phyloP scores from a whole-genome alignment of 2,329 filamentous ascomycete genomes.

The Phoma herbarum region DNA sequence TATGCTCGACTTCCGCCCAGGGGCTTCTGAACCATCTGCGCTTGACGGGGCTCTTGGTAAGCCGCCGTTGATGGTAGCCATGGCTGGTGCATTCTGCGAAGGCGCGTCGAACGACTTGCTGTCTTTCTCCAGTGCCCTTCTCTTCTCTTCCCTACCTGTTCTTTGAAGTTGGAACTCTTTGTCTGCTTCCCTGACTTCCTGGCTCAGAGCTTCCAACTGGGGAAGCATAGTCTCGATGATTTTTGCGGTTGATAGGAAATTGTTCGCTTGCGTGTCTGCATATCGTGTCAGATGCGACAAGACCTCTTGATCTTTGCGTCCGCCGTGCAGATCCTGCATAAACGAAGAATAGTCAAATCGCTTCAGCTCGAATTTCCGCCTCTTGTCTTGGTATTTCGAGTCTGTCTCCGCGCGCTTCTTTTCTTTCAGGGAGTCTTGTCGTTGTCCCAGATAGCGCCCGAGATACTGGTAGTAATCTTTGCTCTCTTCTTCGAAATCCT shows the following conservation, averaged over 20 bases:
- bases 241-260: slow-evolving; percentile 82
- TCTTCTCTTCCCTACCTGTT: slow-evolving; percentile 94
- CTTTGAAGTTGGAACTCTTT: slow-evolving; percentile 97
- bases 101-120: slow-evolving; percentile 60
- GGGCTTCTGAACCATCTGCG: slow-evolving; percentile 36
- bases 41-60: slow-evolving; percentile 31
- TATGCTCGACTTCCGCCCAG: slow-evolving; percentile 45
- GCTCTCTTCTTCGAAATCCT: slow-evolving; percentile 98
- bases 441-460: slow-evolving; percentile 92
- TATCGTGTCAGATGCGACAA: slow-evolving; percentile 93
- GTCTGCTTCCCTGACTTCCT: slow-evolving; percentile 90
- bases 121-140: slow-evolving; percentile 87
- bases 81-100: slow-evolving; percentile 32
- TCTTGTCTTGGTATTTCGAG: slow-evolving; percentile 93
- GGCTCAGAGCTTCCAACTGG: slow-evolving; percentile 85
- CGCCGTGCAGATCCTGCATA: slow-evolving; percentile 98
- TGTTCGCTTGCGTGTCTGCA: slow-evolving; percentile 86
- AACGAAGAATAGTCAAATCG: slow-evolving; percentile 99
- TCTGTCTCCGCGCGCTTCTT: slow-evolving; percentile 97
- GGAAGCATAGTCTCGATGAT: slow-evolving; percentile 88
- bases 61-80: slow-evolving; percentile 37
- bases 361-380: slow-evolving; percentile 94
- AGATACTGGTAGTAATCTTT: slow-evolving; percentile 98
- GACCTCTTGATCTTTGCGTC: slow-evolving; percentile 97
- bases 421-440: slow-evolving; percentile 93